Conservation (phyloP, 176 grass and related monocot species). For the Paspalum notatum region DNA sequence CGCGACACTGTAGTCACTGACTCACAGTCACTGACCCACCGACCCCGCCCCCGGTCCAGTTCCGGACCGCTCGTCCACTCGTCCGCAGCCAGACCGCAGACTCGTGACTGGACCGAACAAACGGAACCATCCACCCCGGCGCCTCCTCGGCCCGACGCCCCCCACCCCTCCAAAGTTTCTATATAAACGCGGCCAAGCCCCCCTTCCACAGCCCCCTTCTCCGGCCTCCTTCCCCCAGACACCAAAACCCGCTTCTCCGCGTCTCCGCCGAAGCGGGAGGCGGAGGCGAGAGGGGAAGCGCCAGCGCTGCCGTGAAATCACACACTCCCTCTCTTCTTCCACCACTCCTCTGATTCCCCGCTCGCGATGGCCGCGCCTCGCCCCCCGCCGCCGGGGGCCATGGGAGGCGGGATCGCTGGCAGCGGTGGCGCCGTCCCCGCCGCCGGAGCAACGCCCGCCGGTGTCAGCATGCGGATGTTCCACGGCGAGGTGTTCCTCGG, state of each 20-base stretch:
- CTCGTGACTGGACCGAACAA: slow-evolving; percentile 37
- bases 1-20: not conserved
- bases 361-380: slow-evolving; percentile 47
- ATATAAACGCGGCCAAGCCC: slow-evolving; percentile 43
- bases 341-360: slow-evolving; percentile 22
- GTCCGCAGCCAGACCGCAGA: slow-evolving; percentile 31
- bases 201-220: not conserved
- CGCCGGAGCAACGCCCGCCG: not conserved
- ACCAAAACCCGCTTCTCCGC: slow-evolving; percentile 45
- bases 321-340: slow-evolving; percentile 2
- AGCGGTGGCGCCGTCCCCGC: not conserved
- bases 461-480: slow-evolving; percentile 73
- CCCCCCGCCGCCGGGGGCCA: not conserved
- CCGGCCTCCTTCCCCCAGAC: not conserved
- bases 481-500: slow-evolving; percentile 78
- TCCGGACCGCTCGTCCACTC: slow-evolving; percentile 14
- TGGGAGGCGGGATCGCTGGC: not conserved
- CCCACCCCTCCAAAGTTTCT: not conserved
- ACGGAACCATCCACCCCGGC: slow-evolving; percentile 37
- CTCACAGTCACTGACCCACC: not conserved
- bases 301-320: slow-evolving; percentile 13
- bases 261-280: slow-evolving; percentile 53
- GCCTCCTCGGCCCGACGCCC: not conserved
- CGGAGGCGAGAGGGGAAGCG: not conserved
- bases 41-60: not conserved